Conservation (phyloP, 352 stramenopile genomes). For the Plasmopara muralis region DNA sequence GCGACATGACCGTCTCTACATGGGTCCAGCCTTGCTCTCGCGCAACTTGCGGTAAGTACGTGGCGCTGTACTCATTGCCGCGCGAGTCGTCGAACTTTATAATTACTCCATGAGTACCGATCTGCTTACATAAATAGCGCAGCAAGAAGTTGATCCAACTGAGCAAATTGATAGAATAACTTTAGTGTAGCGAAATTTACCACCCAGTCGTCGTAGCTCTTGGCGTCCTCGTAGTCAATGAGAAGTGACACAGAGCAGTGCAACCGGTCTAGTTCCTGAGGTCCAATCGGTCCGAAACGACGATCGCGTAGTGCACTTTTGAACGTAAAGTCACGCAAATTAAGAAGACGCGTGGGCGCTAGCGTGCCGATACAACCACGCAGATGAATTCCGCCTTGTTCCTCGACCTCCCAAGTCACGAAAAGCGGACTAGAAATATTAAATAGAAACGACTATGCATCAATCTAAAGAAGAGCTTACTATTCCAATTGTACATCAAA, state of each 20-base stretch:
- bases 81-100: slow-evolving; percentile 62
- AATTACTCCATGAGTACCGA: slow-evolving; percentile 69
- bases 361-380: slow-evolving; percentile 79
- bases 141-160: neutral
- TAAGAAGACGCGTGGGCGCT: slow-evolving; percentile 49
- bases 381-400: slow-evolving; percentile 34
- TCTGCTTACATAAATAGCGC: slow-evolving; percentile 17
- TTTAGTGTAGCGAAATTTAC: slow-evolving; percentile 14
- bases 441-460: neutral
- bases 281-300: slow-evolving; percentile 67
- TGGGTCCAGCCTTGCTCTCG: slow-evolving; percentile 70
- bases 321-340: slow-evolving; percentile 76
- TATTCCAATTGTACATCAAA: slow-evolving; percentile 59
- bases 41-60: slow-evolving; percentile 72
- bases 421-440: slow-evolving; percentile 51
- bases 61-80: slow-evolving; percentile 54
- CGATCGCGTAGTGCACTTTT: slow-evolving; percentile 74
- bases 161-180: neutral
- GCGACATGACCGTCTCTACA: slow-evolving; percentile 63
- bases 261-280: slow-evolving; percentile 55
- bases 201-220: slow-evolving; percentile 79
- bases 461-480: slow-evolving; percentile 18
- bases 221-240: slow-evolving; percentile 67
- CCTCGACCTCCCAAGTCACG: slow-evolving; percentile 81
- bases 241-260: slow-evolving; percentile 79